Evolutionary conservation across 768 basidiomycete species (phyloP).

Genomic region (Cyathus striatus): DNA sequence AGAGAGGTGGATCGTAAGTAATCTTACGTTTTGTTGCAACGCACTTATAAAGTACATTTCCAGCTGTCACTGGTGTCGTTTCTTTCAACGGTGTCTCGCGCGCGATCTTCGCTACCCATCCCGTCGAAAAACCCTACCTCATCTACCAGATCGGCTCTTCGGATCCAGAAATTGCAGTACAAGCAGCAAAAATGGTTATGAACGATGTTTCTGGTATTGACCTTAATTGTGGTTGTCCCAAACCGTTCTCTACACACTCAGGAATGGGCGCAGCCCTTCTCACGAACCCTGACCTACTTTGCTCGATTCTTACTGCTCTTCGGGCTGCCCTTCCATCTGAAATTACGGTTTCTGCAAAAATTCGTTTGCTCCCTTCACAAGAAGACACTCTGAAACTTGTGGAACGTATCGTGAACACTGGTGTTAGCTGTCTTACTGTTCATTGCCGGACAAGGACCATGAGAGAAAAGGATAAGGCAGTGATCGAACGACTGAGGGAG

Average conservation of each 20-base stretch:
- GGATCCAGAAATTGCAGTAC: conserved; percentile 83
- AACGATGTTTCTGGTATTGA: conserved; percentile 92
- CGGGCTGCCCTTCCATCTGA: conserved; percentile 66
- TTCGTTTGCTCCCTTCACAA: conserved; percentile 80
- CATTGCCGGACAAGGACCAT: conserved; percentile 94
- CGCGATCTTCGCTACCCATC: conserved; percentile 89
- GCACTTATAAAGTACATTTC: neutral
- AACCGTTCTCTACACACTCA: conserved; percentile 87
- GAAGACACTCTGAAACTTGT: conserved; percentile 90
- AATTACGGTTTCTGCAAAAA: conserved; percentile 92
- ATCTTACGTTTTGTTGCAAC: neutral
- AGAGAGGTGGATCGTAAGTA: conserved; percentile 82
- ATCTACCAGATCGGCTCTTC: conserved; percentile 95
- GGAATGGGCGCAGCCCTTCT: conserved; percentile 98
- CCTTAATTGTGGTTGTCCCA: conserved; percentile 97
- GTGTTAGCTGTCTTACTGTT: conserved; percentile 85
- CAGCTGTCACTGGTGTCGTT: conserved; percentile 83
- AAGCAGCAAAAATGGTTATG: conserved; percentile 83
- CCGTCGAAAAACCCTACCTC: conserved; percentile 89
- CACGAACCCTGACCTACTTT: conserved; percentile 86
- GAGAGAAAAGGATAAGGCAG: conserved; percentile 77
- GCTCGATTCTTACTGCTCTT: conserved; percentile 80
- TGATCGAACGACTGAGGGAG: conserved; percentile 73
- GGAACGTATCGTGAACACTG: conserved; percentile 79
- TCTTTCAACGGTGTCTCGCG: conserved; percentile 81